These are phyloP conservation scores for Geranium incanum DNA, from an alignment of 441 rosid species.

Conservation along the genomic window DNA sequence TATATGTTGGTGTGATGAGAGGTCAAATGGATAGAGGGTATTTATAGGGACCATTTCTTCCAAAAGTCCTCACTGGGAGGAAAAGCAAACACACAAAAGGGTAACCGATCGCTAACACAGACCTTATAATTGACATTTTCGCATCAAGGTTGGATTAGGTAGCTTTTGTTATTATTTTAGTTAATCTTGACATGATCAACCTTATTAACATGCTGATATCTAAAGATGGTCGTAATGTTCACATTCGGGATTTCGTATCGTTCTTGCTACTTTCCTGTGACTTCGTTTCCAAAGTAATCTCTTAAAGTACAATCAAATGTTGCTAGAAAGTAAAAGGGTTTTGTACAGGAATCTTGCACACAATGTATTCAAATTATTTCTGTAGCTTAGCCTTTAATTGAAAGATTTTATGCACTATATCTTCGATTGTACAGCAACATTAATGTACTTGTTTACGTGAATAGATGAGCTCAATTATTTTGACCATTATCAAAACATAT, in stretches of 20 bases:
- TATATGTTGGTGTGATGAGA: not conserved
- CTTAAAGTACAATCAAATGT: not conserved
- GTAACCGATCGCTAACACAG: constrained; percentile 1
- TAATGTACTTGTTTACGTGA: not conserved
- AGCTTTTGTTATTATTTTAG: not conserved
- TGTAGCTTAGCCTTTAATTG: constrained; percentile 3
- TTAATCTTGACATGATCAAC: not conserved
- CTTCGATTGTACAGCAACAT: not conserved
- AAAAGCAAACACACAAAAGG: not conserved
- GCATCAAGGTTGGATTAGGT: constrained; percentile 8
- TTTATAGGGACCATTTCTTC: not conserved
- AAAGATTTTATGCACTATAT: not conserved
- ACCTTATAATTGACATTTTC: constrained; percentile 8
- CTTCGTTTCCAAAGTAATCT: not conserved
- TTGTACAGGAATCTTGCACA: not conserved
- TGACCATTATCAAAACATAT: not conserved
- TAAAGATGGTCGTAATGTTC: not conserved
- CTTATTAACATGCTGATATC: not conserved
- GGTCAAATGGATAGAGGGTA: not conserved
- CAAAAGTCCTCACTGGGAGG: constrained; percentile 1
- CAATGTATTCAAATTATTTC: not conserved
- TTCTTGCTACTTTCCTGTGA: not conserved
- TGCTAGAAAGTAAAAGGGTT: not conserved
- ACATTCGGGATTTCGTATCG: constrained; percentile 2
- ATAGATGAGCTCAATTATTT: no score